A percentile compares a stretch with the other conserved stretches of the same genome.
Evolutionary conservation across 108 stramenopile species (phyloP).

Genomic region (Epithemia pelagica): DNA sequence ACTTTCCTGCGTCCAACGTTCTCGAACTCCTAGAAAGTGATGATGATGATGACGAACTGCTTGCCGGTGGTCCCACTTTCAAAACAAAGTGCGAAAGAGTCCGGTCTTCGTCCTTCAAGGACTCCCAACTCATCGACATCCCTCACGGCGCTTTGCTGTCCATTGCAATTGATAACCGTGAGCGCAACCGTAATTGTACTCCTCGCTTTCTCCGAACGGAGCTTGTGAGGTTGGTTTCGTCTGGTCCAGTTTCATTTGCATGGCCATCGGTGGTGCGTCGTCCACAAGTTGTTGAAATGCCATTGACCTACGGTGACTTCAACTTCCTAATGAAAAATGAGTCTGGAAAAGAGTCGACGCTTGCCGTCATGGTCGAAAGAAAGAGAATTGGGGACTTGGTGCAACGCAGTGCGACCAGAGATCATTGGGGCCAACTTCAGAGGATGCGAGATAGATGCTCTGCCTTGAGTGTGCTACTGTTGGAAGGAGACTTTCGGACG

Average conservation of each 20-base stretch:
- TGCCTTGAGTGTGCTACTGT: conserved; percentile 9
- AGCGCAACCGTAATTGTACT: conserved; percentile 22
- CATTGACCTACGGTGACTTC: conserved; percentile 22
- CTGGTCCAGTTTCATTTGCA: conserved; percentile 7
- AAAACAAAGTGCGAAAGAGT: background rate
- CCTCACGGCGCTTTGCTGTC: background rate
- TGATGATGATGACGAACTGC: conserved; percentile 1
- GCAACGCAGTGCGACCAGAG: conserved; percentile 17
- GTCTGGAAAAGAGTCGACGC: background rate
- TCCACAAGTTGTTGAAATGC: conserved; percentile 11
- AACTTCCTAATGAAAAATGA: background rate
- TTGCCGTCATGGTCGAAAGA: conserved; percentile 20
- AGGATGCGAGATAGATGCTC: conserved; percentile 16
- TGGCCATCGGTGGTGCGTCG: conserved; percentile 10
- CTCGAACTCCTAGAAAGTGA: conserved; percentile 6
- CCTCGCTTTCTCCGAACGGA: conserved; percentile 25
- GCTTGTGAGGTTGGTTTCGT: conserved; percentile 6
- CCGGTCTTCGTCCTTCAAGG: background rate
- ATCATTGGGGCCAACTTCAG: conserved; percentile 25
- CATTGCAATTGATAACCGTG: conserved; percentile 23
- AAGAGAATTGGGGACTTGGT: conserved; percentile 29
- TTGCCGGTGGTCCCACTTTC: background rate
- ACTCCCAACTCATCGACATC: background rate
- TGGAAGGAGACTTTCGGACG: conserved; percentile 19
- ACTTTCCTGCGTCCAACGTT: background rate